Conservation (phyloP, 2,329 filamentous ascomycete species). For the Fusarium ramigenum region DNA sequence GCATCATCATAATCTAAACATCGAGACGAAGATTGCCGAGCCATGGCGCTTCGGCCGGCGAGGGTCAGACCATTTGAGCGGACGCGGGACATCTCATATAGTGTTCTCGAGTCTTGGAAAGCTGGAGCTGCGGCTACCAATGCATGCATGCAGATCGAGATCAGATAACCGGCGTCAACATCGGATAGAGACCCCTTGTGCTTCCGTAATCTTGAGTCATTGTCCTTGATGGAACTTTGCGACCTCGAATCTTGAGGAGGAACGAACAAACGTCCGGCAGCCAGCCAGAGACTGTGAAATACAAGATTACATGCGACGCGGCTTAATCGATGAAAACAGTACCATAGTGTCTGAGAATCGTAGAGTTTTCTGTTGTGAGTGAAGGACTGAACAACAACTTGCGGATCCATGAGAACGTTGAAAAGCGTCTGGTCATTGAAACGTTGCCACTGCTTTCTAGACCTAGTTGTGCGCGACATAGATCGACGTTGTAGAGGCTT, state of each 20-base stretch:
- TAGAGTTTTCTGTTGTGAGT: conserved; percentile 60
- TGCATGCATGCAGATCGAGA: conserved; percentile 71
- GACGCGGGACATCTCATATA: conserved; percentile 69
- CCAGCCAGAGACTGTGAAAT: conserved; percentile 72
- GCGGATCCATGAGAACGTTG: conserved; percentile 68
- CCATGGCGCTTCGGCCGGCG: conserved; percentile 56
- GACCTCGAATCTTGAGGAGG: conserved; percentile 58
- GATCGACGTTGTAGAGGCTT: conserved; percentile 21
- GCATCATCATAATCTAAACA: conserved; percentile 71
- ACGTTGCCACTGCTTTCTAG: conserved; percentile 61
- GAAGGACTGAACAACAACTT: conserved; percentile 66
- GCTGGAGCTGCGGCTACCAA: conserved; percentile 67
- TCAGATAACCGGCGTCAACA: conserved; percentile 60
- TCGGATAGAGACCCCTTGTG: conserved; percentile 54
- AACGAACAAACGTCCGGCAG: conserved; percentile 66
- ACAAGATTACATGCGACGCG: conserved; percentile 66
- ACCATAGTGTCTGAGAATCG: conserved; percentile 71
- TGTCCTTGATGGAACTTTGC: conserved; percentile 44
- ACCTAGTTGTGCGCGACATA: conserved; percentile 5
- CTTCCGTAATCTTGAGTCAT: conserved; percentile 49
- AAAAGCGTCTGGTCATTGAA: conserved; percentile 74
- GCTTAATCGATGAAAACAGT: conserved; percentile 69
- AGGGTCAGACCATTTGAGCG: conserved; percentile 64
- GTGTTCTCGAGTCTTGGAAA: conserved; percentile 55
- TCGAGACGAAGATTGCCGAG: conserved; percentile 57